Percentiles rank a stretch among this genome's conserved stretches.
These are phyloP conservation scores for Diplodia mutila DNA, from an alignment of 2,329 filamentous ascomycete genomes.

Conservation along the genomic window DNA sequence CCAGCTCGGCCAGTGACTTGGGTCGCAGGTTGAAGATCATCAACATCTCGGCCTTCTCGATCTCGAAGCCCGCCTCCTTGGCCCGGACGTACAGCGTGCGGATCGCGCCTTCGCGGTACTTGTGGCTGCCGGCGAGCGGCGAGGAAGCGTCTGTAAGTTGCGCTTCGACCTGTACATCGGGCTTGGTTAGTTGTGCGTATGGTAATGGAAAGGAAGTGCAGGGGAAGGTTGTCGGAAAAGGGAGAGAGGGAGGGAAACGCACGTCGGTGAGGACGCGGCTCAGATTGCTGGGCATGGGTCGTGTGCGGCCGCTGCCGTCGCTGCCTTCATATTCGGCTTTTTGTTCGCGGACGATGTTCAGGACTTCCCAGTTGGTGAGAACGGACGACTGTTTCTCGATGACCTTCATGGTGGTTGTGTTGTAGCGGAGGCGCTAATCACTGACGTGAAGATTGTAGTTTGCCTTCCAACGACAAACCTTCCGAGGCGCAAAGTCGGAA, in stretches of 20 bases:
- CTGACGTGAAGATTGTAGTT: too few species aligned
- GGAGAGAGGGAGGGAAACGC: slow-evolving; percentile 30
- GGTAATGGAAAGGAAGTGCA: too few species aligned
- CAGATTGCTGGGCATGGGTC: slow-evolving; percentile 57
- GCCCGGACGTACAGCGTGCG: slow-evolving; percentile 39
- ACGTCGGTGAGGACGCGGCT: slow-evolving; percentile 68
- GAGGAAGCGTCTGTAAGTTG: slow-evolving; percentile 45
- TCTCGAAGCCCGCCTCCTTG: slow-evolving; percentile 16
- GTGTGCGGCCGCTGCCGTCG: slow-evolving; percentile 35
- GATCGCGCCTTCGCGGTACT: slow-evolving; percentile 33
- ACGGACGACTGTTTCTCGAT: slow-evolving; percentile 71
- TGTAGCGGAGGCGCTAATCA: too few species aligned
- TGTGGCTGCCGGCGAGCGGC: slow-evolving; percentile 30
- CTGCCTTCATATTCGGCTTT: slow-evolving; percentile 39
- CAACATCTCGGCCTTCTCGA: slow-evolving; percentile 46
- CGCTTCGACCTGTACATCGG: slow-evolving; percentile 48
- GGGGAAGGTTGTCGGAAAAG: too few species aligned
- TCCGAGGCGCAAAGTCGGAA: not conserved
- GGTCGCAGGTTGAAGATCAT: slow-evolving; percentile 43
- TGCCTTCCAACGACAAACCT: too few species aligned
- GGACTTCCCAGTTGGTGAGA: slow-evolving; percentile 75
- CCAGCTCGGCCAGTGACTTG: slow-evolving; percentile 37
- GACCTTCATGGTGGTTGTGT: slow-evolving; percentile 52
- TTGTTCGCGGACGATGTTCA: slow-evolving; percentile 45
- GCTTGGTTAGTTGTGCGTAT: too few species aligned